Evolutionary conservation across 2,329 filamentous ascomycete genomes (phyloP), one percentile per base, ranked within the genome.

Genomic region (Botrytis porri): DNA sequence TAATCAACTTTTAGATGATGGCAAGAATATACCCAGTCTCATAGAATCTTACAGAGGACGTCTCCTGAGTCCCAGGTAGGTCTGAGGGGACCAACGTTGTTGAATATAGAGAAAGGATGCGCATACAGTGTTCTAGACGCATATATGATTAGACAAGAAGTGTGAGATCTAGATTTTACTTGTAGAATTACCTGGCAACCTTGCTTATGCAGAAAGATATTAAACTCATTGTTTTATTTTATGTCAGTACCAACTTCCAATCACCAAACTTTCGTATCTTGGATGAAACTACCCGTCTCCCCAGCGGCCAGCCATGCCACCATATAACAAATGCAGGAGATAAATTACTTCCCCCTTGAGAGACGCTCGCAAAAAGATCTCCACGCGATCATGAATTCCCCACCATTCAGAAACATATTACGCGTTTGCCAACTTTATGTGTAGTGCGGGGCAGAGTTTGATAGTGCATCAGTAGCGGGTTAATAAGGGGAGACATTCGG

Each of bases 21-120:
- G 72, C 74, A n/a, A 74, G 73, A 72, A 69, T 76, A 43, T 75
- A 75, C 63, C 75, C 75, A 3, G 67, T 69, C 16, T 62, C 65
- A 54, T 74, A 64, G 60, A 37, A 8, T 32, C 12, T 20, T 10
- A 29, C 32, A 29, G 22, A 22, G 37, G 43, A n/a, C 25, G 59
- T 32, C 48, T 62, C 12, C 9, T n/a, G 7, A n/a, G 41, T 32
- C 20, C n/a, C n/a, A n/a, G n/a, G 16, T 12, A 63, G 61, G 37
- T 12, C 9, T 20, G 8, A 35, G 39, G 48, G n/a, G 35, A 71
- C 0, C 16, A 32, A 37, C 10, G 3, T 37, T 43, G 1, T 35
- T 9, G 25, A 48, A 3, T 41, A 39, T 16, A 54, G 64, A 67
- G 6, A 10, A n/a, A 4, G 16, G 37, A 18, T 41, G 16, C 25